Conservation (phyloP, 805 yeast genomes). For the Hanseniaspora singularis region DNA sequence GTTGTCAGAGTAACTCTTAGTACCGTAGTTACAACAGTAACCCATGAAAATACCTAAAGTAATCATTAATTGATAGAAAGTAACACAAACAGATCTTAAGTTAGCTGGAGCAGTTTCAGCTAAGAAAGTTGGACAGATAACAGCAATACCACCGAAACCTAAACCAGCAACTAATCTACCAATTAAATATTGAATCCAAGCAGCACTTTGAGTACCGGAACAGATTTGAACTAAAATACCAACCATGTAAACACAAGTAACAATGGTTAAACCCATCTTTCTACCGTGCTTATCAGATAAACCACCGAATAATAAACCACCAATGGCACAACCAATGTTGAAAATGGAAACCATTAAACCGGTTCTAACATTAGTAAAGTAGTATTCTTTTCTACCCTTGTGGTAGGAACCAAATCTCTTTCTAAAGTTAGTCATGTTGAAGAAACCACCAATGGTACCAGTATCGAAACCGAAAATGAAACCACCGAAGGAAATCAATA, state of each 20-base stretch:
- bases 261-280: constrained; percentile 41
- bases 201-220: constrained; percentile 26
- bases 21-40: constrained; percentile 54
- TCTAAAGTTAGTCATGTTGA: constrained; percentile 48
- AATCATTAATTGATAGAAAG: constrained; percentile 48
- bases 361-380: constrained; percentile 36
- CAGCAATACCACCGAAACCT: constrained; percentile 64
- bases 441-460: constrained; percentile 64
- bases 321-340: constrained; percentile 60
- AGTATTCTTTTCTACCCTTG: constrained; percentile 30
- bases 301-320: constrained; percentile 48
- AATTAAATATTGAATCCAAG: constrained; percentile 53
- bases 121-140: constrained; percentile 57
- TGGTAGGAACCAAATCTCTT: constrained; percentile 39
- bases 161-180: constrained; percentile 63
- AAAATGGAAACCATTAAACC: constrained; percentile 47
- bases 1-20: constrained; percentile 39
- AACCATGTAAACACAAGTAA: constrained; percentile 45
- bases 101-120: constrained; percentile 49
- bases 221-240: constrained; percentile 54
- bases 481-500: constrained; percentile 51
- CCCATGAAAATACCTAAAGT: constrained; percentile 59
- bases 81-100: constrained; percentile 51
- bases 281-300: constrained; percentile 51
- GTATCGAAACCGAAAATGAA: constrained; percentile 68